Evolutionary conservation across 257 asterid genomes (phyloP).

Genomic region (Jacaranda copaia): DNA sequence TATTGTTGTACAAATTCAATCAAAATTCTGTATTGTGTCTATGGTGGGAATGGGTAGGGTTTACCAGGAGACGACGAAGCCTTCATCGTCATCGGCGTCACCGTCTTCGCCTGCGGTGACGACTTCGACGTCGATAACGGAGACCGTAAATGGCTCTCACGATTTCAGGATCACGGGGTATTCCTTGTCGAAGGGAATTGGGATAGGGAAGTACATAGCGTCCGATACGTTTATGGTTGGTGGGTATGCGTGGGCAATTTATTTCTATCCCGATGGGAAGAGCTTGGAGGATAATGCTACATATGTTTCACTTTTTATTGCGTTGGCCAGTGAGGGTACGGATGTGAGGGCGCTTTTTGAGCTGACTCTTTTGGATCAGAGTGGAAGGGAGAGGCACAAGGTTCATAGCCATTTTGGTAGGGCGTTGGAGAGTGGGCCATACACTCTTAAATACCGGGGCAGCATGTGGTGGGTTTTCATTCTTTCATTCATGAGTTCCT

Average conservation of each 20-base stretch:
- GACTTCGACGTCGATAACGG: slow-evolving; percentile 77
- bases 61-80: slow-evolving; percentile 54
- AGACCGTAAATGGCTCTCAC: slow-evolving; percentile 84
- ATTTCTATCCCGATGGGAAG: slow-evolving; percentile 96
- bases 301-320: slow-evolving; percentile 84
- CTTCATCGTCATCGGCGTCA: slow-evolving; percentile 56
- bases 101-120: slow-evolving; percentile 58
- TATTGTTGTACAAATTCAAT: neutral
- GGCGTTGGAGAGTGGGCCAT: slow-evolving; percentile 94
- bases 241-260: slow-evolving; percentile 91
- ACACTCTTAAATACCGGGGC: slow-evolving; percentile 87
- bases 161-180: slow-evolving; percentile 87
- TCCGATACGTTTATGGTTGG: slow-evolving; percentile 92
- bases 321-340: slow-evolving; percentile 83
- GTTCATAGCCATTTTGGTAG: slow-evolving; percentile 96
- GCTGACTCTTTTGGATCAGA: slow-evolving; percentile 86
- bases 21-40: neutral
- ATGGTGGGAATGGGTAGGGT: slow-evolving; percentile 78
- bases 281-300: slow-evolving; percentile 85
- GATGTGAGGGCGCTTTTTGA: slow-evolving; percentile 95
- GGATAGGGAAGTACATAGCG: slow-evolving; percentile 85
- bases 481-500: slow-evolving; percentile 20
- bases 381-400: slow-evolving; percentile 93
- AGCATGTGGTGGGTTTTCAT: slow-evolving; percentile 88
- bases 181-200: slow-evolving; percentile 82